A percentile compares a stretch with the other conserved stretches of the same genome.
phyloP scores from a whole-genome alignment of 2,329 filamentous ascomycete species.

The Pseudocercospora crystallina region DNA sequence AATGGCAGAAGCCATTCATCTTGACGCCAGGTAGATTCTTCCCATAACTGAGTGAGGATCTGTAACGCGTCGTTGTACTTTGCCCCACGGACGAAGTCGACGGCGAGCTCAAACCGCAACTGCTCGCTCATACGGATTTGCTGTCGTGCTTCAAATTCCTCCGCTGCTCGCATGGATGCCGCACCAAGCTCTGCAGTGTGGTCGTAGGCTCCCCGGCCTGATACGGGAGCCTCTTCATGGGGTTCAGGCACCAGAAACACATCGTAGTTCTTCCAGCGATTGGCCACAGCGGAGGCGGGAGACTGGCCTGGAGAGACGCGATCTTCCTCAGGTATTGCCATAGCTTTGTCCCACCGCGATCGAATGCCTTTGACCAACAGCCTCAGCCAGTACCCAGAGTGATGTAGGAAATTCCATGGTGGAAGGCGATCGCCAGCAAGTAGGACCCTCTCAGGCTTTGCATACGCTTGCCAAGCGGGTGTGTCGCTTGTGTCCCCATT shows the following conservation, averaged over 20 bases:
- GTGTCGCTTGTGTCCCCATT: constrained; percentile 17
- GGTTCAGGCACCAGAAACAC: constrained; percentile 61
- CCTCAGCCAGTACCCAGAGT: constrained; percentile 62
- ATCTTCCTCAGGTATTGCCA: constrained; percentile 61
- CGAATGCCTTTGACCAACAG: constrained; percentile 54
- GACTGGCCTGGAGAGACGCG: constrained; percentile 55
- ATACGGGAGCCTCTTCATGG: constrained; percentile 53
- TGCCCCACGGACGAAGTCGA: constrained; percentile 52
- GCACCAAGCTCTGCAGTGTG: constrained; percentile 53
- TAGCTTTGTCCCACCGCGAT: constrained; percentile 51
- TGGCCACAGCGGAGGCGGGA: constrained; percentile 55
- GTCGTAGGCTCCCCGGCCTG: constrained; percentile 48
- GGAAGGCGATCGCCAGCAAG: constrained; percentile 50
- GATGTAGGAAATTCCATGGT: constrained; percentile 61
- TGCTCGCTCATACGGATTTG: constrained; percentile 57
- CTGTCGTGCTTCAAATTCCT: constrained; percentile 52
- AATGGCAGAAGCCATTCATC: constrained; percentile 62
- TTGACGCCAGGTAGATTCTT: constrained; percentile 57
- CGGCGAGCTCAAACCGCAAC: constrained; percentile 55
- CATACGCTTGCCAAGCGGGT: constrained; percentile 37
- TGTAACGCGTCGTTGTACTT: constrained; percentile 53
- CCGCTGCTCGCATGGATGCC: constrained; percentile 48
- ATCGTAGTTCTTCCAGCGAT: constrained; percentile 56
- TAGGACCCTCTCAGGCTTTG: constrained; percentile 53
- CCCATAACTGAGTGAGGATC: constrained; percentile 56